A percentile compares a stretch with the other conserved stretches of the same genome.
These are phyloP conservation scores for Quaeritorhiza haematococci DNA, from an alignment of 371 early-diverging fungal genomes.

Conservation along the genomic window DNA sequence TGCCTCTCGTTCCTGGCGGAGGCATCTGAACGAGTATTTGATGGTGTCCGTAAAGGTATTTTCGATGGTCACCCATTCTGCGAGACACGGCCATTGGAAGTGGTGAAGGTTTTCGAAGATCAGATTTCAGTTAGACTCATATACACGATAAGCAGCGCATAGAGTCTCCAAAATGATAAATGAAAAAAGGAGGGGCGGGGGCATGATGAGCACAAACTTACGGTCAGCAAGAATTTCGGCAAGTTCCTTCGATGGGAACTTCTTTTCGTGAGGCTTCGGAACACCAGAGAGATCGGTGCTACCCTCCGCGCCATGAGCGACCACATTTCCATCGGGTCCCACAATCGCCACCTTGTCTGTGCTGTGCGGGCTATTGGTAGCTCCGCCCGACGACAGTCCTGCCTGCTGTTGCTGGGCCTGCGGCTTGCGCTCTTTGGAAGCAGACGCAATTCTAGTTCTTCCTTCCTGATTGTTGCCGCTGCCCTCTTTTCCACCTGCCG, in stretches of 20 bases:
- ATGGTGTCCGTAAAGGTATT: conserved; percentile 43
- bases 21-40: conserved; percentile 45
- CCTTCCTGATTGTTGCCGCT: not conserved
- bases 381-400: too few species aligned
- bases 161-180: conserved; percentile 1
- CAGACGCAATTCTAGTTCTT: not conserved
- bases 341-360: too few species aligned
- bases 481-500: not conserved
- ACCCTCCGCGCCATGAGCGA: too few species aligned
- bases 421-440: too few species aligned
- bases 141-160: not conserved
- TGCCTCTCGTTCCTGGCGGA: conserved; percentile 41
- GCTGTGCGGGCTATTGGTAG: too few species aligned
- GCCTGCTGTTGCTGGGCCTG: too few species aligned
- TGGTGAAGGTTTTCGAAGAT: not conserved
- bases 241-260: conserved; percentile 38
- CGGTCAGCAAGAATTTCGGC: conserved; percentile 45
- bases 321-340: too few species aligned
- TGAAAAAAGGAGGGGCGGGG: not conserved
- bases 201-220: conserved; percentile 11
- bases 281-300: conserved; percentile 21
- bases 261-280: conserved; percentile 24
- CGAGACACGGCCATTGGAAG: not conserved
- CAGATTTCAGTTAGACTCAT: not conserved
- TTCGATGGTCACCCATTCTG: conserved; percentile 52